Evolutionary conservation across 176 grass and related monocot species (phyloP).

Genomic region (Zoysia pacifica): DNA sequence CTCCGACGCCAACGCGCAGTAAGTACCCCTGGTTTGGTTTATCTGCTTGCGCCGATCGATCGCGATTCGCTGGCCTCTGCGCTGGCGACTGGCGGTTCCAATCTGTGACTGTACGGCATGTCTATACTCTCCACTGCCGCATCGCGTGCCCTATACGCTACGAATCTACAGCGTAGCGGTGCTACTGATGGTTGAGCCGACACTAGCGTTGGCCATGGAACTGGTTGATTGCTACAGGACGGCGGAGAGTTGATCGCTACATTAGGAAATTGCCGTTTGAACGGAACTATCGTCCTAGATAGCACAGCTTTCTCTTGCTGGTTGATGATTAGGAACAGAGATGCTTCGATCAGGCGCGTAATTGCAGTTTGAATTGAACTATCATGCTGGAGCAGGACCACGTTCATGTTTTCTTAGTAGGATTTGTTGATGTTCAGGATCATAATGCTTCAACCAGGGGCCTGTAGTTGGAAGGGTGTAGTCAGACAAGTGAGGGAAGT

Average conservation of each 20-base stretch:
- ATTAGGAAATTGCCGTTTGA: background rate
- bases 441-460: background rate
- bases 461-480: conserved; percentile 7
- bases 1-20: conserved; percentile 29
- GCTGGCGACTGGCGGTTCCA: background rate
- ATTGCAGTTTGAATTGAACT: background rate
- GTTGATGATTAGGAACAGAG: background rate
- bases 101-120: background rate
- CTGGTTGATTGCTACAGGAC: background rate
- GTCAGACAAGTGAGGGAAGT: background rate
- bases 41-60: background rate
- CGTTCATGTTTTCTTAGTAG: background rate
- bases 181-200: background rate
- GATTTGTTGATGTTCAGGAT: background rate
- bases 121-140: too few species aligned
- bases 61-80: background rate
- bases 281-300: background rate
- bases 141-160: conserved; percentile 24
- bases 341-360: background rate
- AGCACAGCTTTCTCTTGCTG: background rate
- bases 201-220: background rate
- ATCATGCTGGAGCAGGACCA: background rate
- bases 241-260: background rate
- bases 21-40: conserved; percentile 3
- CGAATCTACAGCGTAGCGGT: conserved; percentile 7